A percentile compares a stretch with the other conserved stretches of the same genome.
Conservation (phyloP, 176 grass and related monocot species). For the Pontederia crassipes region DNA sequence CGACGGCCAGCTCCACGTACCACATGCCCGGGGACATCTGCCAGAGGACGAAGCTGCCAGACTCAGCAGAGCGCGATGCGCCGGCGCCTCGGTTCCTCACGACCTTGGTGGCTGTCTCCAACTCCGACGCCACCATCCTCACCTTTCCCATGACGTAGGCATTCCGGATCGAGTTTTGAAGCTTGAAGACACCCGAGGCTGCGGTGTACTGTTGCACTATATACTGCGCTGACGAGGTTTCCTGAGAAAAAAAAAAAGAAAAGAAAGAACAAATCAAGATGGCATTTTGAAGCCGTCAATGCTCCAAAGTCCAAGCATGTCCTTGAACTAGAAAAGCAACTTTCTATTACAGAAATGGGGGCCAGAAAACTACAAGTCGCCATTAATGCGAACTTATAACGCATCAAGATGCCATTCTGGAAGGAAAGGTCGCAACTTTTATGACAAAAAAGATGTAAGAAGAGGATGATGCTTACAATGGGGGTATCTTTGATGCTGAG, state of each 20-base stretch:
- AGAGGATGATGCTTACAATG: conserved; percentile 36
- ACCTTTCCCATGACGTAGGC: conserved; percentile 82
- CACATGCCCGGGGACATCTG: conserved; percentile 79
- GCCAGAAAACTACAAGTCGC: background rate
- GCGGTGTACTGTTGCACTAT: conserved; percentile 82
- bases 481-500: conserved; percentile 57
- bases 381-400: background rate
- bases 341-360: background rate
- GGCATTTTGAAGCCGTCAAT: background rate
- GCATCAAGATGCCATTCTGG: background rate
- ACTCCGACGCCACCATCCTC: conserved; percentile 66
- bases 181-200: conserved; percentile 44
- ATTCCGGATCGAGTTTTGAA: conserved; percentile 57
- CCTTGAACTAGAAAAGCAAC: background rate
- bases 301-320: background rate
- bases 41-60: conserved; percentile 86
- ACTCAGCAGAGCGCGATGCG: conserved; percentile 26
- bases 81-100: conserved; percentile 34
- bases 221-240: conserved; percentile 72
- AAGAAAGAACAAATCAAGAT: background rate
- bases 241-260: conserved; percentile 23
- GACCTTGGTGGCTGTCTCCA: conserved; percentile 45
- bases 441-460: background rate
- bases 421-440: background rate
- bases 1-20: conserved; percentile 79